Base-by-base conservation (phyloP, 2,329 filamentous ascomycete genomes). In the Cordyceps javanica region DNA sequence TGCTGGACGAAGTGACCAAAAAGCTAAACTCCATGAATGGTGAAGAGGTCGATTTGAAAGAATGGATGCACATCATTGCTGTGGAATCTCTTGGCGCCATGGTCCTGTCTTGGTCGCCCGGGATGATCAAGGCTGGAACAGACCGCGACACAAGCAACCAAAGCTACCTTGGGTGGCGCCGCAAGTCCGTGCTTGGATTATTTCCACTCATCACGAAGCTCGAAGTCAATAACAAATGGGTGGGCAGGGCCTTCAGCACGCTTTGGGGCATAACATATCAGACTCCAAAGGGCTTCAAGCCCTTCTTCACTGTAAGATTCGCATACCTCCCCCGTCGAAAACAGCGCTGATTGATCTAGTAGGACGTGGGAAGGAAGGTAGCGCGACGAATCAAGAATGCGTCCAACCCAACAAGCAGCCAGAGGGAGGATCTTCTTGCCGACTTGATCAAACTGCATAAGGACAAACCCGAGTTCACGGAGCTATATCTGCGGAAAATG, bases 41-140 rank as follows among this genome's bases (percentile, higher is more conserved):
- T 0, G 62, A 65, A 1, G 69, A 74, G 28, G 63, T 82, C 4
- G 77, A 81, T 57, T 63, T 82, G 19, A 77, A 77, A 52, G 75
- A 80, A 55, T 82, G 79, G 79, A 82, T 82, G 78, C 79, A 82
- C 65, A 81, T 82, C 57, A 69, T 80, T 19, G 74, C 73, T 1
- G 77, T 82, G 30, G 79, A 82, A 60, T 80, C 75, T 23, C 73
- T 82, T 2, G 74, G 76, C 0, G 77, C 77, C 1, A 66, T 74
- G 2, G 78, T 81, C 0, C 66, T 82, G 1, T 77, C 77, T 0
- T 82, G 79, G 79, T 80, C 79, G 0, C 79, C 79, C 0, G 74
- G 76, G 0, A 74, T 79, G 62, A 65, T 81, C 10, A 69, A 69
- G 9, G 67, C 68, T 23, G 70, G 69, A 4, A 75, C 76, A 0